Evolutionary conservation across 179 eudicot genomes (phyloP), one percentile per base, ranked within the genome.

Genomic region (Heliamphora pulchella): DNA sequence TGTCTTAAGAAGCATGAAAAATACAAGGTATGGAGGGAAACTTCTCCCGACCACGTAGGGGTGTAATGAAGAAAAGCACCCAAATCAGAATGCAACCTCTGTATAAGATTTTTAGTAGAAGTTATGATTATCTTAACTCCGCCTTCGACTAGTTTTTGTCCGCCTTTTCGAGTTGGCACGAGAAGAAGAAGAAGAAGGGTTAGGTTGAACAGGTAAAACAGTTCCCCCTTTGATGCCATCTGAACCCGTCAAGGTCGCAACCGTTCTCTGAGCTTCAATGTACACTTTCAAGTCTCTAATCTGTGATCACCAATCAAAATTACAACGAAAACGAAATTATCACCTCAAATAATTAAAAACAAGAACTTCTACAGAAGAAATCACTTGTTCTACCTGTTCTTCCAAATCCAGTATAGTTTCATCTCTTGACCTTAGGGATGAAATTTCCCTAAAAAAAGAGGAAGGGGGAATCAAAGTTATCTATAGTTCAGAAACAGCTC

Each of bases 141-240:
- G 84, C 76, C 87, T 87, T 69, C 97, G 87, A 69, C 86, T 86
- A 15, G 87, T 80, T 75, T 84, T 92, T 4, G 82, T 10, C 44
- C 88, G 92, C 83, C 91, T 89, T 82, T 86, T 90, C 1, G 84
- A 18, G 71, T 77, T 85, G 78, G 86, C 63, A 69, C 93, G 79
- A 57, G 92, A 54, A 3, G 87, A 74, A 69, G 94, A 77, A 57
- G 92, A 54, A 3, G 87, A 74, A 73, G 84, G 88, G 65, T 65
- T 86, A 39, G 85, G 74, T 71, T 96, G 92, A 4, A 95, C 88
- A 43, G 94, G 97, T 77, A 95, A 81, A 69, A 95, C 78, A 13
- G 97, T 90, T 43, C 93, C 98, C 74, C 93, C 98, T 87, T 84
- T 93, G 68, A 91, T 79, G 81, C 86, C 89, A 73, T 90, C 91